phyloP scores from a whole-genome alignment of 805 yeast species.

The Sugiyamaella americana region DNA sequence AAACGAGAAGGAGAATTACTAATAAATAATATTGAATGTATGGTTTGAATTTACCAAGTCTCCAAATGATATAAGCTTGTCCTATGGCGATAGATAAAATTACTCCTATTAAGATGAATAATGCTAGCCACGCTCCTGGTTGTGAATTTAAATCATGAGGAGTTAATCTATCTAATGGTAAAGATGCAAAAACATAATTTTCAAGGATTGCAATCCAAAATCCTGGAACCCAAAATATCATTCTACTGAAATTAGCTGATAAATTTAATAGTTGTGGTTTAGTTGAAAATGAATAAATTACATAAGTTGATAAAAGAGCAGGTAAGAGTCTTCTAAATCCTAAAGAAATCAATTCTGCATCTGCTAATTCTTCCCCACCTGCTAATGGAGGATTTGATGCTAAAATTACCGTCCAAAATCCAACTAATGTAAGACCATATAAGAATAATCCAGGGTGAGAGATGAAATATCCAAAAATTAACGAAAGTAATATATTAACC shows the following conservation, averaged over 20 bases:
- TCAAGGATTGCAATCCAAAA: conserved; percentile 83
- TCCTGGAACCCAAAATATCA: conserved; percentile 65
- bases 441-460: conserved; percentile 51
- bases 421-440: conserved; percentile 57
- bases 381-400: conserved; percentile 68
- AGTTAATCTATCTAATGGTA: conserved; percentile 83
- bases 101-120: conserved; percentile 42
- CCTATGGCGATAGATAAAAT: conserved; percentile 52
- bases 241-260: conserved; percentile 32
- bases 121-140: conserved; percentile 70
- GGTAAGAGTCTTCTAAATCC: conserved; percentile 76
- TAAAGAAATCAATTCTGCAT: conserved; percentile 58
- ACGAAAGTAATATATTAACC: conserved; percentile 56
- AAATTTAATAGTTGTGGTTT: conserved; percentile 22
- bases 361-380: conserved; percentile 44
- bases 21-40: conserved; percentile 49
- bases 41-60: conserved; percentile 47
- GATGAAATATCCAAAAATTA: conserved; percentile 37
- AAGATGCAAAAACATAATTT: conserved; percentile 78
- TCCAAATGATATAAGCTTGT: conserved; percentile 79
- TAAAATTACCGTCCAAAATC: conserved; percentile 77
- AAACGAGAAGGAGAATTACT: conserved; percentile 29
- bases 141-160: conserved; percentile 61
- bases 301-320: conserved; percentile 59
- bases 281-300: conserved; percentile 45